phyloP scores from a whole-genome alignment of 2,329 filamentous ascomycete species.

The Rasamsonia emersonii region DNA sequence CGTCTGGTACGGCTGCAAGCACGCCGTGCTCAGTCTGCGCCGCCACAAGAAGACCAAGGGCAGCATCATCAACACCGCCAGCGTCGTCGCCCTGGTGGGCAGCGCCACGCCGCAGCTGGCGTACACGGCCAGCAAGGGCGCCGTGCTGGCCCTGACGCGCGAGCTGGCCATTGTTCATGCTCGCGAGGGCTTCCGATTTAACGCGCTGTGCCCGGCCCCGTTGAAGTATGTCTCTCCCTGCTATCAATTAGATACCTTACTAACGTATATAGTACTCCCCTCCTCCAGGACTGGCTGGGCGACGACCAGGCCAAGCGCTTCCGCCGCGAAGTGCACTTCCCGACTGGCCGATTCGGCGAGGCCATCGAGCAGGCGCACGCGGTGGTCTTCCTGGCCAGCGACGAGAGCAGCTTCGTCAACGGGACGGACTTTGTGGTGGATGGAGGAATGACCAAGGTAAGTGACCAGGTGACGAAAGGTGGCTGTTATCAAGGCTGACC shows the following conservation, averaged over 20 bases:
- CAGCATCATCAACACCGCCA: conserved; percentile 87
- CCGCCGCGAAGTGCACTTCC: conserved; percentile 83
- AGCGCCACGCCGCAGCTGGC: conserved; percentile 82
- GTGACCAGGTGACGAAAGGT: background rate
- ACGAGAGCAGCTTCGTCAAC: conserved; percentile 14
- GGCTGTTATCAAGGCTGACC: conserved; percentile 7
- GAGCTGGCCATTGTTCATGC: conserved; percentile 90
- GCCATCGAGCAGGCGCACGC: conserved; percentile 75
- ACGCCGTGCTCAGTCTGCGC: conserved; percentile 74
- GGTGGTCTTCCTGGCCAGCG: conserved; percentile 12
- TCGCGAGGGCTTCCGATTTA: conserved; percentile 82
- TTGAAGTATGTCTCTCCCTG: conserved; percentile 51
- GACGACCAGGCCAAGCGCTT: conserved; percentile 74
- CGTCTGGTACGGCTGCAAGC: conserved; percentile 94
- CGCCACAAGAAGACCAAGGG: conserved; percentile 69
- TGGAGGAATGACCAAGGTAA: conserved; percentile 79
- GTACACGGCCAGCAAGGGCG: conserved; percentile 90
- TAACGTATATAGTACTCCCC: conserved; percentile 56
- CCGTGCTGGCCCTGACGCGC: conserved; percentile 79
- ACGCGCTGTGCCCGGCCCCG: conserved; percentile 80
- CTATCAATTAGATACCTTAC: background rate
- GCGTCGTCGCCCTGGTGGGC: conserved; percentile 78
- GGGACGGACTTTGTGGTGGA: conserved; percentile 86
- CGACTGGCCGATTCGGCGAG: conserved; percentile 78
- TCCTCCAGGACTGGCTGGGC: conserved; percentile 88